Percentiles rank a stretch among this genome's conserved stretches.
Evolutionary conservation across 371 early-diverging fungal species (phyloP).

Genomic region (Capillidium heterosporum): DNA sequence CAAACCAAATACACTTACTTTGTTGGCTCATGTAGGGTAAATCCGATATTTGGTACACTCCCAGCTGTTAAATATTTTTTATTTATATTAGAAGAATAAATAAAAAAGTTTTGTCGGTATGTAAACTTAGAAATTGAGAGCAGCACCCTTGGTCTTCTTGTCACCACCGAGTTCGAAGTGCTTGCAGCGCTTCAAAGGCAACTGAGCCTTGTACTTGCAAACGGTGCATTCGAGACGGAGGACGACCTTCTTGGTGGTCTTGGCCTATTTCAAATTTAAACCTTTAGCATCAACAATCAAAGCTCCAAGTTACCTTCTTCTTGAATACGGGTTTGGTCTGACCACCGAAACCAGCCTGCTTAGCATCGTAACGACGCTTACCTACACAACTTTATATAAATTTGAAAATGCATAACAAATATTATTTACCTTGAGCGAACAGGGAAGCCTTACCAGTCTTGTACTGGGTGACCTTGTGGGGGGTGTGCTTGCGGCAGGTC

Average conservation of each 20-base stretch:
- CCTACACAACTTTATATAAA: constrained; percentile 17
- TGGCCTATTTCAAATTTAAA: constrained; percentile 29
- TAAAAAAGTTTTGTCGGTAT: too few relatives aligned
- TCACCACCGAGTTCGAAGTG: constrained; percentile 99
- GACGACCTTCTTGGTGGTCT: constrained; percentile 98
- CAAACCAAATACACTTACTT: too few relatives aligned
- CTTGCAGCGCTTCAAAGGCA: constrained; percentile 96
- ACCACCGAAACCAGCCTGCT: constrained; percentile 95
- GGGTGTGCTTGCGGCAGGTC: constrained; percentile 94
- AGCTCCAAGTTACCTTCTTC: constrained; percentile 26
- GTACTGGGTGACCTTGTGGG: constrained; percentile 98
- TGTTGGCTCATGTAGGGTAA: too few relatives aligned
- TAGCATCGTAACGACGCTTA: constrained; percentile 71
- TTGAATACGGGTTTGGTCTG: constrained; percentile 98
- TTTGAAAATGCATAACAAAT: neutral
- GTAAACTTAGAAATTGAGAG: constrained; percentile 11
- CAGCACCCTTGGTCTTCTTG: constrained; percentile 67
- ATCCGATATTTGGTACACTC: too few relatives aligned
- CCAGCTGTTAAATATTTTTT: too few relatives aligned
- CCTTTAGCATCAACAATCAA: neutral
- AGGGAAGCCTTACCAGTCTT: constrained; percentile 98
- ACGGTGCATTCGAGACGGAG: constrained; percentile 95
- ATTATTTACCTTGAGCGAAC: constrained; percentile 80
- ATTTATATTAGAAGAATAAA: too few relatives aligned
- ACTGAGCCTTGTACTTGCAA: constrained; percentile 94